phyloP scores from a whole-genome alignment of 805 yeast genomes.

The Wickerhamiella cacticola region DNA sequence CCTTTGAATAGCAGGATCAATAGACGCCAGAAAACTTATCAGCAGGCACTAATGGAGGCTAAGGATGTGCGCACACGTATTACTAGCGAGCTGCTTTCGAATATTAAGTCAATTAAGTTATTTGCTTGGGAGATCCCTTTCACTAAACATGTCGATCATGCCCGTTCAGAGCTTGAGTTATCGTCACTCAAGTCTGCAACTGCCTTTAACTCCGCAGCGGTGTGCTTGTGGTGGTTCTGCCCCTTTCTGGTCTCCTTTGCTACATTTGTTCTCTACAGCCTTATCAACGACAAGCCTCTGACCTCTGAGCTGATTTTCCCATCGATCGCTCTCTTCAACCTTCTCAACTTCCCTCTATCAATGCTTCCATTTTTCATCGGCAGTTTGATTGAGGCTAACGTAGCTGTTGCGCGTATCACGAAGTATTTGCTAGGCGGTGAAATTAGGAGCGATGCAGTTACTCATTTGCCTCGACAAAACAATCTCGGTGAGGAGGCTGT shows the following conservation, averaged over 20 bases:
- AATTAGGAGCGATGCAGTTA: slow-evolving; percentile 68
- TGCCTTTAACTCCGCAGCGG: slow-evolving; percentile 70
- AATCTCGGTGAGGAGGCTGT: slow-evolving; percentile 51
- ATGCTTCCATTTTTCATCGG: slow-evolving; percentile 86
- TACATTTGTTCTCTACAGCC: slow-evolving; percentile 73
- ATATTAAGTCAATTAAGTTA: slow-evolving; percentile 79
- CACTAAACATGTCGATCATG: slow-evolving; percentile 55
- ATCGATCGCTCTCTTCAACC: slow-evolving; percentile 48
- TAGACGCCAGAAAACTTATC: slow-evolving; percentile 46
- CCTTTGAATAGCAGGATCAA: slow-evolving; percentile 68
- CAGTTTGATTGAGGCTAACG: slow-evolving; percentile 72
- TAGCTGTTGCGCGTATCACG: slow-evolving; percentile 44
- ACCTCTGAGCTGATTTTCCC: slow-evolving; percentile 80
- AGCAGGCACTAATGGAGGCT: slow-evolving; percentile 69
- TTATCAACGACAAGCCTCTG: slow-evolving; percentile 50
- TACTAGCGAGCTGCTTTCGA: slow-evolving; percentile 73
- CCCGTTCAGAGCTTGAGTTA: slow-evolving; percentile 81
- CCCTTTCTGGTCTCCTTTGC: slow-evolving; percentile 84
- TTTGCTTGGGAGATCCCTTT: slow-evolving; percentile 95
- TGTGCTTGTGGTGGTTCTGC: slow-evolving; percentile 76
- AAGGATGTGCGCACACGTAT: slow-evolving; percentile 88
- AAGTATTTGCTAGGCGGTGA: slow-evolving; percentile 60
- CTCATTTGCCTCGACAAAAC: slow-evolving; percentile 47
- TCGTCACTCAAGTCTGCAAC: slow-evolving; percentile 61
- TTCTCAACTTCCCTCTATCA: slow-evolving; percentile 82